Evolutionary conservation across 805 yeast species (phyloP), one percentile per base, ranked within the genome.

Genomic region (Nakazawaea ishiwadae): DNA sequence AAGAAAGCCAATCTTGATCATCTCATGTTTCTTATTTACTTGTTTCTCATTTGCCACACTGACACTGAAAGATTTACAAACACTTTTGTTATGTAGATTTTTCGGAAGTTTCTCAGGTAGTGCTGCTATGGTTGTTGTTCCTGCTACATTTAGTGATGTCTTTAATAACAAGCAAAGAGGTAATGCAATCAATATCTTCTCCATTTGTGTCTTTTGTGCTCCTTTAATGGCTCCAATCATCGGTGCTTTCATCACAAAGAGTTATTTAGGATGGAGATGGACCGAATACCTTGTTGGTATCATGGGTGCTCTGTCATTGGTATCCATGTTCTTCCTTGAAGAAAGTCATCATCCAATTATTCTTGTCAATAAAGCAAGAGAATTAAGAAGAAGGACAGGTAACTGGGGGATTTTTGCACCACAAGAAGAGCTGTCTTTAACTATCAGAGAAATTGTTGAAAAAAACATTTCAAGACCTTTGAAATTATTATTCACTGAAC

Each of bases 101-200:
- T 81, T 87, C 57, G 80, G 82, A 20, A 95, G 95, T 41, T 73
- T 81, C 53, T 61, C 81, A 44, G 96, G 95, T 49, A 87, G 93
- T 16, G 87, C 93, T 31, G 87, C 93, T 1, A 60, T 88, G 53
- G 91, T 85, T 23, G 87, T 85, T 30, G 88, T 81, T 8, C 95
- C 96, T 20, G 96, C 96, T 37, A 74, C 83, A 0, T 81, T 87
- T 67, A 84, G 93, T 6, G 96, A 89, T 59, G 71, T 87, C 70
- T 87, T 78, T 56, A 75, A 74, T 49, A 77, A 78, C 43, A 59
- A 58, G 30, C 55, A 68, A 18, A 76, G 96, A 63, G 96, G 96
- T 51, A 73, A 71, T 37, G 95, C 95, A 18, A 68, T 86, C 51
- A 67, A 81, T 7, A 48, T 81, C n/a, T 88, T 87, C 52, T 69